phyloP scores from a whole-genome alignment of 2,329 filamentous ascomycete species.

The Aspergillus sp. region DNA sequence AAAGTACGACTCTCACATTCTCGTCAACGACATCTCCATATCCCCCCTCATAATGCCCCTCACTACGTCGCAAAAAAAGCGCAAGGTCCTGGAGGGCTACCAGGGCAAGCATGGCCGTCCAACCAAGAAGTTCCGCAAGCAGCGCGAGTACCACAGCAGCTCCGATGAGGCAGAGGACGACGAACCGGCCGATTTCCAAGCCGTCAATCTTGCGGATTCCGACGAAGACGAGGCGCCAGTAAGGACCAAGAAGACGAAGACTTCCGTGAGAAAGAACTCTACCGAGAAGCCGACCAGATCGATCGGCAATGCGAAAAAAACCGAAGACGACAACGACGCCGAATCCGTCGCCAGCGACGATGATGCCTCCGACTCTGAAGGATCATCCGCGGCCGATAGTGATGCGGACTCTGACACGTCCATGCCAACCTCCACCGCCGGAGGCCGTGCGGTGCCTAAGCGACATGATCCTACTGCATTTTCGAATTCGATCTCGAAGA shows the following conservation, averaged over 20 bases:
- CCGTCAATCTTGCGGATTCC: slow-evolving; percentile 50
- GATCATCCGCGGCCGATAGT: slow-evolving; percentile 31
- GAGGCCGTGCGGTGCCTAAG: slow-evolving; percentile 54
- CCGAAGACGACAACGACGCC: slow-evolving; percentile 15
- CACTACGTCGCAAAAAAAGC: slow-evolving; percentile 46
- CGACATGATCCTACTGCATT: slow-evolving; percentile 91
- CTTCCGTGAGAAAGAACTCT: slow-evolving; percentile 11
- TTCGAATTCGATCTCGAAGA: slow-evolving; percentile 88
- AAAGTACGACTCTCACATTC: slow-evolving; percentile 4
- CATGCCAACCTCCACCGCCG: slow-evolving; percentile 44
- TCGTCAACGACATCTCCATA: not conserved
- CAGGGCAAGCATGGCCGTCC: slow-evolving; percentile 51
- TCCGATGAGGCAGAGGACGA: slow-evolving; percentile 58
- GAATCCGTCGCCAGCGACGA: slow-evolving; percentile 18
- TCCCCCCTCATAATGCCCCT: slow-evolving; percentile 36
- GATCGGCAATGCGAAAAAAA: slow-evolving; percentile 18
- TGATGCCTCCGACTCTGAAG: slow-evolving; percentile 10
- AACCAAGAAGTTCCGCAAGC: slow-evolving; percentile 62
- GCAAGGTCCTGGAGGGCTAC: slow-evolving; percentile 60
- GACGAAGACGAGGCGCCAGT: slow-evolving; percentile 36
- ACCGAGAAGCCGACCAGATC: slow-evolving; percentile 19
- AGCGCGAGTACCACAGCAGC: slow-evolving; percentile 61
- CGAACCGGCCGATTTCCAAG: slow-evolving; percentile 45
- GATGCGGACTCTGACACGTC: slow-evolving; percentile 40
- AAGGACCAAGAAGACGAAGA: slow-evolving; percentile 19